Percentiles rank a stretch among this genome's conserved stretches.
Evolutionary conservation across 225 moss, liverwort and hornwort species (phyloP).

Genomic region (Antitrichia curtipendula): DNA sequence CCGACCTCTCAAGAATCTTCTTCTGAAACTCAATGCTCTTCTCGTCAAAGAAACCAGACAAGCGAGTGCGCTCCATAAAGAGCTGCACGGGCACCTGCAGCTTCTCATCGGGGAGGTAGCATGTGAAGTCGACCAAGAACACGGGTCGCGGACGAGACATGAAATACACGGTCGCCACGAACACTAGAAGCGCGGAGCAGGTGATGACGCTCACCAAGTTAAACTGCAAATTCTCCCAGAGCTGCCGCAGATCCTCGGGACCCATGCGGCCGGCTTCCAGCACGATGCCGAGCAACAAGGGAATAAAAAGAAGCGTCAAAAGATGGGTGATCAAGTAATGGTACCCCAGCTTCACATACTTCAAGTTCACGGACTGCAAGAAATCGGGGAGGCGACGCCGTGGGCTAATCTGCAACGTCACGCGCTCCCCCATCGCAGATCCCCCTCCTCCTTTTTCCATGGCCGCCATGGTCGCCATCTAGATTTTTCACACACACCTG

Average conservation of each 20-base stretch:
- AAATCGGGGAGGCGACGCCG: conserved; percentile 36
- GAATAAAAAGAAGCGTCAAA: conserved; percentile 29
- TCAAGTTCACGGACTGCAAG: conserved; percentile 41
- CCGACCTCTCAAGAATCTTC: conserved; percentile 33
- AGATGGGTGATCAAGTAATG: conserved; percentile 45
- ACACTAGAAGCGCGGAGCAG: conserved; percentile 41
- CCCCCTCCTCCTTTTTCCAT: background rate
- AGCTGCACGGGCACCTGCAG: conserved; percentile 30
- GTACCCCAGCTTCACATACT: conserved; percentile 44
- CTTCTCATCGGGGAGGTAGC: conserved; percentile 28
- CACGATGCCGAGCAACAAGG: conserved; percentile 11
- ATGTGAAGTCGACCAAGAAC: conserved; percentile 35
- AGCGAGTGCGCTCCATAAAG: conserved; percentile 36
- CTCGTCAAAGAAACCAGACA: conserved; percentile 34
- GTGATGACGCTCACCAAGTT: conserved; percentile 44
- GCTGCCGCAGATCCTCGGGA: conserved; percentile 25
- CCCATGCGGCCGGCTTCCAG: conserved; percentile 38
- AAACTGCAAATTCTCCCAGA: conserved; percentile 42
- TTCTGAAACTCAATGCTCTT: conserved; percentile 39
- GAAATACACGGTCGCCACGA: conserved; percentile 33
- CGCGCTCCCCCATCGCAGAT: conserved; percentile 8
- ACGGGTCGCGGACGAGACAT: conserved; percentile 33
- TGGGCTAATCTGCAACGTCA: conserved; percentile 25
- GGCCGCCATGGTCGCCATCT: conserved; percentile 1
- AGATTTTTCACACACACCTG: background rate